Evolutionary conservation across 768 basidiomycete genomes (phyloP).

Genomic region (Hemileccinum impolitum): DNA sequence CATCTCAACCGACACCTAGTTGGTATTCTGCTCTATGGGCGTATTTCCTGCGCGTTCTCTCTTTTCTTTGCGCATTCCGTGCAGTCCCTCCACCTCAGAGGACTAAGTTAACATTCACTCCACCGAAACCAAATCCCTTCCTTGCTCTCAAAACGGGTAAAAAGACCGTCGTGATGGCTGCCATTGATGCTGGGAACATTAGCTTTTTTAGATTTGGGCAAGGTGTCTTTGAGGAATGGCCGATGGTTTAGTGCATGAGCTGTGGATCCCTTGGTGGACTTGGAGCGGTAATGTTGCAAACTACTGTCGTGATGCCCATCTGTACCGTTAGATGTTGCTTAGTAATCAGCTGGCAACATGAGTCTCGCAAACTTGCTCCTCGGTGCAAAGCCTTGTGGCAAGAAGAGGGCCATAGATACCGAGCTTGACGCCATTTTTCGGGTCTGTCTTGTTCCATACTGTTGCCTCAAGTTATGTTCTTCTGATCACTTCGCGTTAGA

Average conservation of each 20-base stretch:
- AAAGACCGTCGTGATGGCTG: constrained; percentile 81
- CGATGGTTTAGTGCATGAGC: constrained; percentile 43
- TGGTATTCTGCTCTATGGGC: background rate
- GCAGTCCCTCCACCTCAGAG: constrained; percentile 4
- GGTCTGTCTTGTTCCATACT: constrained; percentile 33
- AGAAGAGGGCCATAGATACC: constrained; percentile 45
- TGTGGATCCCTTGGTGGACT: background rate
- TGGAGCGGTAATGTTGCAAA: too few species aligned
- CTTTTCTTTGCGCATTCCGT: constrained; percentile 5
- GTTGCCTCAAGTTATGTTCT: constrained; percentile 11
- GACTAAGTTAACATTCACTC: constrained; percentile 26
- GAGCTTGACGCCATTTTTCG: constrained; percentile 67
- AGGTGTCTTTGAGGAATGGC: constrained; percentile 82
- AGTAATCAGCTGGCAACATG: constrained; percentile 34
- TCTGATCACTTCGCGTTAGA: constrained; percentile 10
- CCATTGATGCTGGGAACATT: constrained; percentile 81
- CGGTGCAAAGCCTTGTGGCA: constrained; percentile 29
- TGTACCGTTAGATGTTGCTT: constrained; percentile 1
- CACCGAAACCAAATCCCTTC: constrained; percentile 66
- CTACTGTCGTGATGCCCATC: too few species aligned
- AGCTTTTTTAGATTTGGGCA: constrained; percentile 88
- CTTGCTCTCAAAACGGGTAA: constrained; percentile 79
- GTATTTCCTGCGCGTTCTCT: constrained; percentile 5
- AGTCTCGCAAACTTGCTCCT: constrained; percentile 56
- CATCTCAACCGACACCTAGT: background rate